Base-by-base conservation (phyloP, 1,284 basidiomycete genomes). In the Ustilago trichophora region DNA sequence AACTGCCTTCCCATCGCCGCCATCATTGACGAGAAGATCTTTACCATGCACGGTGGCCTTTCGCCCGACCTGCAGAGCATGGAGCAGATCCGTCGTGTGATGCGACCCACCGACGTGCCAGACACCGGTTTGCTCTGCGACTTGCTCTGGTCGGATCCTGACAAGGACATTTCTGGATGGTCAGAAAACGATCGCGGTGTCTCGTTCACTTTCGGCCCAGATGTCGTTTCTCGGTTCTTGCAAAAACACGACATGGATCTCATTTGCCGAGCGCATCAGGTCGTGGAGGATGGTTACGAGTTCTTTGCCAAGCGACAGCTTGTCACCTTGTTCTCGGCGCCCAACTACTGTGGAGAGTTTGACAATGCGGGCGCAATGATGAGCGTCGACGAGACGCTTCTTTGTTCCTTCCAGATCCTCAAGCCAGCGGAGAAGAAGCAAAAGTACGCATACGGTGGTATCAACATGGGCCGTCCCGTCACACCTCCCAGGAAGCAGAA, bases 331-430 rank as follows among this genome's bases (percentile, higher is more conserved):
- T 98, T 98, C 85, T 95, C 92, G 15, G 95, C 95, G 54, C 96
- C 95, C 59, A 98, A 97, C 86, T 96, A 97, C 82, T 96, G 92
- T 81, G 93, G 92, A 77, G 92, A 96, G 77, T 98, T 98, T 80
- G 96, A 98, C 84, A 98, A 98, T 82, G 94, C 94, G 15, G 95
- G 95, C 33, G 95, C 95, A 24, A 98, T 98, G 95, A 98, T 98
- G 96, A 94, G 91, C 80, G 96, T 98, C 48, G 95, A 98, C 82
- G 95, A 98, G 85, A 97, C 94, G 8, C 83, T 98, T 72, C 84
- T 98, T 66, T 98, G 95, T 84, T 97, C 94, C 13, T 98, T 98
- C 91, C 68, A 70, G 43, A 98, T 98, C 74, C 86, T 98, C 81
- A 98, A 98, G 85, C 95, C 95, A 38, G 95, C 95, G 32, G 95